A percentile compares a stretch with the other conserved stretches of the same genome.
Evolutionary conservation across 1,139 yeast genomes (phyloP).

Genomic region (Hemisphaericaspora xylofermentans): DNA sequence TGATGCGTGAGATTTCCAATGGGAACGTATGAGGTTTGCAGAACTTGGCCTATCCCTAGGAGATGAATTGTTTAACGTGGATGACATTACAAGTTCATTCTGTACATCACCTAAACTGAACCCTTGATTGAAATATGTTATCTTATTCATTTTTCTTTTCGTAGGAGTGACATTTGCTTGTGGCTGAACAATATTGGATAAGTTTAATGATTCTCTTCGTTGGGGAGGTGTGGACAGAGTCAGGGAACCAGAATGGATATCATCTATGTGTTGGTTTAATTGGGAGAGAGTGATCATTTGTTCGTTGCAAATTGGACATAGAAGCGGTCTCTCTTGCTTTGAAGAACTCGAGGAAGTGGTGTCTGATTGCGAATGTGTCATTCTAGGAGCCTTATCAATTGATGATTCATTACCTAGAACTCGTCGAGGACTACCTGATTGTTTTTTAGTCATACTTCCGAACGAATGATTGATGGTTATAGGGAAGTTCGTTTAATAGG

Average conservation of each 20-base stretch:
- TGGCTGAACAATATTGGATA: conserved; percentile 13
- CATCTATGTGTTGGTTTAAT: conserved; percentile 73
- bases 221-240: conserved; percentile 1
- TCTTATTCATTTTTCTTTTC: conserved; percentile 25
- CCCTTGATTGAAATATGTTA: conserved; percentile 35
- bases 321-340: conserved; percentile 1
- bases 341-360: not conserved
- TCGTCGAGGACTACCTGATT: not conserved
- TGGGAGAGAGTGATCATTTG: conserved; percentile 55
- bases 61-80: not conserved
- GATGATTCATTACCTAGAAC: not conserved
- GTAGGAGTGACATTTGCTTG: conserved; percentile 11
- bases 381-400: not conserved
- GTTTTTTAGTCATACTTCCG: not conserved
- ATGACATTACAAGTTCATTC: conserved; percentile 1
- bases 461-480: no score
- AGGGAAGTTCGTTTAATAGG: no score
- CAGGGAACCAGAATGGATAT: conserved; percentile 41
- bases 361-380: conserved; percentile 1
- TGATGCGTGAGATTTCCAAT: conserved; percentile 58
- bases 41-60: conserved; percentile 10
- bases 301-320: conserved; percentile 74
- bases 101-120: conserved; percentile 27
- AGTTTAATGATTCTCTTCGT: not conserved
- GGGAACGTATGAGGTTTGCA: conserved; percentile 44